Evolutionary conservation across 768 basidiomycete species (phyloP).

Genomic region (Agrocybe praecox): DNA sequence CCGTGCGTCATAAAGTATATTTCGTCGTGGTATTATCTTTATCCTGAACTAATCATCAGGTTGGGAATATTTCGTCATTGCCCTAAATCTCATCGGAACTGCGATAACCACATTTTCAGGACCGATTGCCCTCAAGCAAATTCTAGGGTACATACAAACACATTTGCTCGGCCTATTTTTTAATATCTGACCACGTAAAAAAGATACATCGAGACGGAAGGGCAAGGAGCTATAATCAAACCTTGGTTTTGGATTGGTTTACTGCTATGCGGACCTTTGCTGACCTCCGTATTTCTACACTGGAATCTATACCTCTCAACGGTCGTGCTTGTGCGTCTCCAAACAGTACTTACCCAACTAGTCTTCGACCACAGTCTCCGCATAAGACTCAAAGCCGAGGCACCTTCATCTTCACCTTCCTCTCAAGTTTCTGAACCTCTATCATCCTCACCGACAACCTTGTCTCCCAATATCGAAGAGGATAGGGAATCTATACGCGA

Average conservation of each 20-base stretch:
- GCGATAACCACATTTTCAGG: conserved; percentile 32
- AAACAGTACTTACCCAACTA: conserved; percentile 47
- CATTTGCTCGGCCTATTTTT: neutral
- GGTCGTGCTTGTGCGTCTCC: conserved; percentile 38
- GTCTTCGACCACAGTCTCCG: conserved; percentile 52
- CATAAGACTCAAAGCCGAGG: conserved; percentile 58
- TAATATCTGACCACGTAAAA: no score
- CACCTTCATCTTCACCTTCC: neutral
- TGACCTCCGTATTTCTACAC: conserved; percentile 48
- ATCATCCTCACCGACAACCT: neutral
- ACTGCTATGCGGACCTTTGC: conserved; percentile 50
- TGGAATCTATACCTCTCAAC: conserved; percentile 53
- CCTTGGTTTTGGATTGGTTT: conserved; percentile 72
- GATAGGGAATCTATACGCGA: neutral
- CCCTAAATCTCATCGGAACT: conserved; percentile 27
- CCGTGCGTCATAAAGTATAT: conserved; percentile 13
- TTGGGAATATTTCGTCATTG: conserved; percentile 33
- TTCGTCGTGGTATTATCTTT: neutral
- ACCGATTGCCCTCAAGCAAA: conserved; percentile 43
- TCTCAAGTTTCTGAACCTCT: neutral
- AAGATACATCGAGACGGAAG: conserved; percentile 25
- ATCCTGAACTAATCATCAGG: conserved; percentile 14
- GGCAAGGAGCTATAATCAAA: conserved; percentile 38
- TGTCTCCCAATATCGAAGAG: neutral
- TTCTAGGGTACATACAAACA: conserved; percentile 33